Evolutionary conservation across 2,329 filamentous ascomycete species (phyloP), one percentile per base, ranked within the genome.

Genomic region (Ascochyta fabae): DNA sequence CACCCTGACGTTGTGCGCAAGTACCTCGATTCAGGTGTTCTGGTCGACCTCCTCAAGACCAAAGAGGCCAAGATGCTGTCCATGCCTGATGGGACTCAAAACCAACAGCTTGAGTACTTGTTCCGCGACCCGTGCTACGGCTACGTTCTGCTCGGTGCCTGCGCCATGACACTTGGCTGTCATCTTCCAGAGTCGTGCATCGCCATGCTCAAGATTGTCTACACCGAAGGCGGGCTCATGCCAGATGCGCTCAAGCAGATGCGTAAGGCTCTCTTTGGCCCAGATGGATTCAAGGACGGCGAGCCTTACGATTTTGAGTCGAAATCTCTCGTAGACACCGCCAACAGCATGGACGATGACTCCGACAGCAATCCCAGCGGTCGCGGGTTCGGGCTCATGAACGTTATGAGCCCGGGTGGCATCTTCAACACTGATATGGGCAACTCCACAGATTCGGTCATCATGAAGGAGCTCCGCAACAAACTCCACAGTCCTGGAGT

Each of bases 381-480:
- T 16, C 5, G 10, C 6, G 59, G 55, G 6, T 62, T 27, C 26
- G 15, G 16, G 6, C 0, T 23, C n/a, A 57, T 67, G 56, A 67
- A 67, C 26, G 51, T 64, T 4, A 40, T 54, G 4, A 41, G 46
- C 22, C 60, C 58, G 3, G 58, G 57, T 16, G 58, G 55, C 15
- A 7, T 67, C 12, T 64, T 59, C 58, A 58, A 50, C 15, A 59
- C 62, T 2, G 58, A 48, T 12, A 61, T 59, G 58, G 56, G 54
- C 22, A 41, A 53, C 10, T 63, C 56, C 3, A 46, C 27, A 0
- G 48, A 50, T 3, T 67, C 58, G 15, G 19, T 31, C 2, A 29
- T 67, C 48, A 53, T 66, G 39, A 66, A 64, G 41, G 62, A 68
- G 47, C 58, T 67, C 31, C 59, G 62, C 15, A 49, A 27, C 16